Evolutionary conservation across 257 asterid species (phyloP).

Genomic region (Gentiana dahurica): DNA sequence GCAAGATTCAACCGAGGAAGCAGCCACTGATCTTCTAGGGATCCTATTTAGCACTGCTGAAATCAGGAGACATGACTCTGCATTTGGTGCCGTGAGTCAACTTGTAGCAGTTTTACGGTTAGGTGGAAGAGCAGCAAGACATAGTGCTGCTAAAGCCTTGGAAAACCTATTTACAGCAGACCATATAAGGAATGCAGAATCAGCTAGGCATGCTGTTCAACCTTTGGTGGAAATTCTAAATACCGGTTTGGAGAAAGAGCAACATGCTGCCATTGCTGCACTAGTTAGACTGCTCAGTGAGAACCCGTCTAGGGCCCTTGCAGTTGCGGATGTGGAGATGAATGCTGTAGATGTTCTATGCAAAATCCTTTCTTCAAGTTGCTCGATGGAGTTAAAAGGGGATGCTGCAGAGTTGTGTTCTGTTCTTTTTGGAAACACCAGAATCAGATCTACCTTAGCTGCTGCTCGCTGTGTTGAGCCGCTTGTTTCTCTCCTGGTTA

Average conservation of each 20-base stretch:
- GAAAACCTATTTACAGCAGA: constrained; percentile 94
- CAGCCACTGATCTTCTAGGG: constrained; percentile 95
- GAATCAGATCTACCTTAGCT: constrained; percentile 86
- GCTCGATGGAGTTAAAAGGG: constrained; percentile 89
- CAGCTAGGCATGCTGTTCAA: constrained; percentile 92
- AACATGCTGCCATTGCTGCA: constrained; percentile 98
- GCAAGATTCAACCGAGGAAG: constrained; percentile 94
- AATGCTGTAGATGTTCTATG: constrained; percentile 89
- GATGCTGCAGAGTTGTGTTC: constrained; percentile 90
- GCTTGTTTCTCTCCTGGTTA: constrained; percentile 74
- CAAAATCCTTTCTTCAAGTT: constrained; percentile 71
- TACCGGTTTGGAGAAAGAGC: constrained; percentile 96
- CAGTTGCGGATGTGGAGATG: constrained; percentile 94
- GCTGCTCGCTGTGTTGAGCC: constrained; percentile 98
- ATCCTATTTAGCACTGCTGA: constrained; percentile 91
- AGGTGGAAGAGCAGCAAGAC: constrained; percentile 95
- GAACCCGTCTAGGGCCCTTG: constrained; percentile 88
- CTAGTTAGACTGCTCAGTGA: constrained; percentile 76
- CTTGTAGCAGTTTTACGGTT: constrained; percentile 92
- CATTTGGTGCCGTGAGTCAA: constrained; percentile 92
- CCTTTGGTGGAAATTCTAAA: constrained; percentile 90
- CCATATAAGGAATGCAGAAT: constrained; percentile 89
- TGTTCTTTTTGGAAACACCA: constrained; percentile 83
- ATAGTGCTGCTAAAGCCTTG: constrained; percentile 96
- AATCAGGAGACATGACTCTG: constrained; percentile 92